phyloP scores from a whole-genome alignment of 2,329 filamentous ascomycete genomes.

The Westerdykella sp. region DNA sequence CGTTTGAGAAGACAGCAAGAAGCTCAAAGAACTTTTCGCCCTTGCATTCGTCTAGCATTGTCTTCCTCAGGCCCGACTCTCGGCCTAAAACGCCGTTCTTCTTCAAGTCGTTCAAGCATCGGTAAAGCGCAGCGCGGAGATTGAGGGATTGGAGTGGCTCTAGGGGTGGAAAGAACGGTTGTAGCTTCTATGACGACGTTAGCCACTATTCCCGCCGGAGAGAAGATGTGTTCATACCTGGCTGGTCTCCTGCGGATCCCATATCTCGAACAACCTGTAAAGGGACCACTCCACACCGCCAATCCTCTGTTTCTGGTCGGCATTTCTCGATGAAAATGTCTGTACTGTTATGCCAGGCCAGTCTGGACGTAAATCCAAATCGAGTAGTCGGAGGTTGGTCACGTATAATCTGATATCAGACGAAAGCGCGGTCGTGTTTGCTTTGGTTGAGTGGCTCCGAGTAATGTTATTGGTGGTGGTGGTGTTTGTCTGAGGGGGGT shows the following conservation, averaged over 20 bases:
- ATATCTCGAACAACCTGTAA: slow-evolving; percentile 79
- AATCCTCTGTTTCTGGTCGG: slow-evolving; percentile 76
- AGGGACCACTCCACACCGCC: slow-evolving; percentile 83
- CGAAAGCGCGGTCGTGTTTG: slow-evolving; percentile 20
- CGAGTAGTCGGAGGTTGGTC: slow-evolving; percentile 74
- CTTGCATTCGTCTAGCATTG: slow-evolving; percentile 93
- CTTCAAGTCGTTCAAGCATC: slow-evolving; percentile 77
- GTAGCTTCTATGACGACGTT: slow-evolving; percentile 59
- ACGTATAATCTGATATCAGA: slow-evolving; percentile 56
- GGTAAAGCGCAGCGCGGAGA: slow-evolving; percentile 74
- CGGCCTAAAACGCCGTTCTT: slow-evolving; percentile 77
- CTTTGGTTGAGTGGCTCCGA: slow-evolving; percentile 29
- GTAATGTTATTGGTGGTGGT: slow-evolving; percentile 14
- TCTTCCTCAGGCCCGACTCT: slow-evolving; percentile 78
- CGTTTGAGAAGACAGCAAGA: slow-evolving; percentile 74
- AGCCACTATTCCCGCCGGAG: slow-evolving; percentile 4
- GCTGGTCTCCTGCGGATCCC: slow-evolving; percentile 69
- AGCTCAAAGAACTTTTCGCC: slow-evolving; percentile 87
- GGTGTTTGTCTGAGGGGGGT: slow-evolving; percentile 17
- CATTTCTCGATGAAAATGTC: slow-evolving; percentile 64
- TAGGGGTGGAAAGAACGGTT: slow-evolving; percentile 82
- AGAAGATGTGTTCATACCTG: slow-evolving; percentile 48
- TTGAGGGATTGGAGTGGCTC: slow-evolving; percentile 89
- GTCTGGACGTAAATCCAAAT: slow-evolving; percentile 68
- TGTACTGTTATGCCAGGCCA: slow-evolving; percentile 71